Evolutionary conservation across 2,329 filamentous ascomycete species (phyloP), one percentile per base, ranked within the genome.

Genomic region (Xylaria multiplex): DNA sequence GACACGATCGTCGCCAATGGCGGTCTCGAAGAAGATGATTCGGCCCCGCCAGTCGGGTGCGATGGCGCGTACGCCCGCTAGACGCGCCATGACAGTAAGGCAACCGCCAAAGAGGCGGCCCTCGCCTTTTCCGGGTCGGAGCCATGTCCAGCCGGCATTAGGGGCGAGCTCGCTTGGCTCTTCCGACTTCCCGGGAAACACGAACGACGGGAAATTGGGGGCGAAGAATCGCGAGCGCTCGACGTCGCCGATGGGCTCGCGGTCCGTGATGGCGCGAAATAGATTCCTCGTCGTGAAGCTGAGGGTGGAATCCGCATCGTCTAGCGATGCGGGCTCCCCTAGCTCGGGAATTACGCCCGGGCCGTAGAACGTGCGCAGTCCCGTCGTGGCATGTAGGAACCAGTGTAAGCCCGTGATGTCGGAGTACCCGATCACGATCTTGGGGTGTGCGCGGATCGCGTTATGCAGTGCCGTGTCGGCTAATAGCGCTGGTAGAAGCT

Each of bases 41-140:
- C 77, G 70, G 6, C 79, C 76, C 5, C 72, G 62, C 80, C 81
- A 80, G 70, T 80, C 75, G 0, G 79, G 77, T 2, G 71, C 70
- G 37, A 82, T 73, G 1, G 69, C 67, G 0, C 64, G 72, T 11
- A 82, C 71, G 1, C 77, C 80, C 1, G 71, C 68, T 7, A 82
- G 62, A 1, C 81, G 79, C 5, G 75, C 77, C 50, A 81, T 75
- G n/a, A 81, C 78, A 0, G 79, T 79, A 16, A 82, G 71, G 42
- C 79, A 82, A 2, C 79, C 81, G 22, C 81, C 81, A 46, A 82
- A 82, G 73, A 74, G 81, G 42, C 79, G 80, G 1, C 84, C 85
- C 7, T 82, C 66, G 0, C 75, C 75, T 50, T 71, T 74, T 0
- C 79, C 80, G 0, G 37, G 59, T 2, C 79, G 74, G 14, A 82